Evolutionary conservation across 1,284 basidiomycete species (phyloP), one percentile per base, ranked within the genome.

Genomic region (Wolfiporia cocos): DNA sequence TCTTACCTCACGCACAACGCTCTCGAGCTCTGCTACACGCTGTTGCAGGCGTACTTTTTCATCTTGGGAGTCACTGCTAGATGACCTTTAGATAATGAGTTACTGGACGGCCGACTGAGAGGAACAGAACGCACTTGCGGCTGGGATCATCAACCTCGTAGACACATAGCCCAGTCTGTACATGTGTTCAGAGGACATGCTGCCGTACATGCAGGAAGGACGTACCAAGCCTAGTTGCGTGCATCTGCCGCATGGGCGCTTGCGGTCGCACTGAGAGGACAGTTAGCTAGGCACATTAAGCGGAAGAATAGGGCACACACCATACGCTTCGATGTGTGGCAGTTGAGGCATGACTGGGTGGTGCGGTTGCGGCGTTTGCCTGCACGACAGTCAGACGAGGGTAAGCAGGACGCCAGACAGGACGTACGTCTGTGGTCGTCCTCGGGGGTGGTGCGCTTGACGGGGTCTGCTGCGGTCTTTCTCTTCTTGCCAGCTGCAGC

Each of bases 111-210:
- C 31, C n/a, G 14, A n/a, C n/a, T n/a, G n/a, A 32, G 22, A 33
- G 21, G 7, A n/a, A 28, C 2, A 23, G 39, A 11, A 41, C 49
- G 11, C 36, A 71, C 66, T 70, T 63, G 66, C 80, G 69, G 59
- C 67, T 77, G 6, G 81, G 80, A 55, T 90, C 85, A 55, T 89
- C 87, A 3, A 90, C 78, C 59, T 91, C 86, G 53, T 90, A 91
- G 9, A 90, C 81, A 58, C 87, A 91, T 2, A 87, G 70, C 1
- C 86, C 86, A 21, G 86, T 90, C 81, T 87, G 51, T 31, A 19
- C 19, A 21, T 17, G 23, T 21, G 10, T 17, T 24, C 4, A 14
- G 19, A n/a, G 15, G 5, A 17, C 22, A n/a, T 22, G n/a, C 9
- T 36, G 38, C 19, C 40, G 15, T 20, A 34, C n/a, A 34, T 11